Percentiles rank a stretch among this genome's conserved stretches.
Conservation (phyloP, 148 eudicot species). For the Nyssa sinensis region DNA sequence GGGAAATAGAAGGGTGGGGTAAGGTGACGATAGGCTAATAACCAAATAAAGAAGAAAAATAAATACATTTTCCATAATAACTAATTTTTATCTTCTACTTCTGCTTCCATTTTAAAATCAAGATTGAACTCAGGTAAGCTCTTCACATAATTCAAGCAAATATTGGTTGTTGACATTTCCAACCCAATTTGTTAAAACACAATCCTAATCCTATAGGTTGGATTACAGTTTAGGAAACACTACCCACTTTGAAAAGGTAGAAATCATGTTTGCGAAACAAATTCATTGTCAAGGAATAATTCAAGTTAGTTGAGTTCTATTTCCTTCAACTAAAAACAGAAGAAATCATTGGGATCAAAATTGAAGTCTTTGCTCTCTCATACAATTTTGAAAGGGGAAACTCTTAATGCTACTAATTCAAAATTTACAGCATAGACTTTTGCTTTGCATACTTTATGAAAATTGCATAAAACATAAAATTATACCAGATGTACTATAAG, state of each 20-base stretch:
- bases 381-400: not conserved
- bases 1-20: not conserved
- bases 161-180: not conserved
- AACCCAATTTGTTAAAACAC: not conserved
- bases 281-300: not conserved
- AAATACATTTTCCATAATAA: not conserved
- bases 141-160: not conserved
- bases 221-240: not conserved
- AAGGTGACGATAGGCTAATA: not conserved
- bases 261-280: not conserved
- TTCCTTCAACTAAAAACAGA: not conserved
- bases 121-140: not conserved
- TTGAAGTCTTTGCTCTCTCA: too few species aligned
- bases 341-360: too few species aligned
- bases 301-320: not conserved
- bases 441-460: not conserved
- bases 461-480: not conserved
- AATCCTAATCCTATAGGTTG: not conserved
- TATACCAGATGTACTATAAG: too few species aligned
- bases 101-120: not conserved
- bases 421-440: not conserved
- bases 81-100: too few species aligned
- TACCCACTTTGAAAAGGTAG: not conserved
- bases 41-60: not conserved
- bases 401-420: not conserved